These are phyloP conservation scores for Syncephalastrum contaminatum DNA, from an alignment of 371 early-diverging fungal species.

Conservation along the genomic window DNA sequence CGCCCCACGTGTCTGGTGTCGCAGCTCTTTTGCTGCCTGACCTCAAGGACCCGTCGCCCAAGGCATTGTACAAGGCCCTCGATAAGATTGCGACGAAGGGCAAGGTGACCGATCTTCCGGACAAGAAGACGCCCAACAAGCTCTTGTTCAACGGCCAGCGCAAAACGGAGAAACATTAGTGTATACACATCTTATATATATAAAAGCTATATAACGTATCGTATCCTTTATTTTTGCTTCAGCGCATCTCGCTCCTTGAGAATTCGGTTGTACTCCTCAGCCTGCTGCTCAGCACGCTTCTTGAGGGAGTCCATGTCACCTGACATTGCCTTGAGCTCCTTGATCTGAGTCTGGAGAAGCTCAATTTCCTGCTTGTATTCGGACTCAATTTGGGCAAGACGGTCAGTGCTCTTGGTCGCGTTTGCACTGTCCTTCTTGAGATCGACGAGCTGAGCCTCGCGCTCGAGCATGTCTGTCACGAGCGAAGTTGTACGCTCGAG, in stretches of 20 bases:
- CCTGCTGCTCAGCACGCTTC: constrained; percentile 71
- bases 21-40: constrained; percentile 51
- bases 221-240: constrained; percentile 3
- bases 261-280: constrained; percentile 74
- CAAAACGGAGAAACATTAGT: constrained; percentile 4
- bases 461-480: constrained; percentile 64
- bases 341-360: constrained; percentile 42
- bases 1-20: constrained; percentile 83
- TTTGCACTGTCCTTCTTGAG: constrained; percentile 45
- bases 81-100: constrained; percentile 15
- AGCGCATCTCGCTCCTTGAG: constrained; percentile 65
- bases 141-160: constrained; percentile 17
- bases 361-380: constrained; percentile 32
- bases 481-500: constrained; percentile 75
- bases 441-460: constrained; percentile 65
- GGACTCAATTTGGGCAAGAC: constrained; percentile 33
- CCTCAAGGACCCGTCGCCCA: constrained; percentile 20
- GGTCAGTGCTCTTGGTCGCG: constrained; percentile 24
- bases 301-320: constrained; percentile 72
- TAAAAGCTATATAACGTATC: not conserved
- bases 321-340: constrained; percentile 50
- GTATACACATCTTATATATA: not conserved
- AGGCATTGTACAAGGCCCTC: constrained; percentile 24
- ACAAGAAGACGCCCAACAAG: constrained; percentile 12
- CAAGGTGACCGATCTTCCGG: constrained; percentile 7